Evolutionary conservation across 2,329 filamentous ascomycete genomes (phyloP).

Genomic region (Paraphoma chrysanthemicola): DNA sequence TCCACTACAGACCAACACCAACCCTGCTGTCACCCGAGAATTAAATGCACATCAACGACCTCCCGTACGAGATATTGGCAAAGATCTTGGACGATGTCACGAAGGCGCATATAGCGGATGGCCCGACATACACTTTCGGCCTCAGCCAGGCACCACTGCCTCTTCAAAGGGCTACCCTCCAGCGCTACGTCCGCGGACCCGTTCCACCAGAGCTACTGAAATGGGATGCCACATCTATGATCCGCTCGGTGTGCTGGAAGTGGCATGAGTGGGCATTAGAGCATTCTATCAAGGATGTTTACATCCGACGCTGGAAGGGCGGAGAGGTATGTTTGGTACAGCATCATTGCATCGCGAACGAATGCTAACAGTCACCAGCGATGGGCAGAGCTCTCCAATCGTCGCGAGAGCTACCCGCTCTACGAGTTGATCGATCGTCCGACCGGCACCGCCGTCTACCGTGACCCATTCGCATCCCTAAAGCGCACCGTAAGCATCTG

Average conservation of each 20-base stretch:
- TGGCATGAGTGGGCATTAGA: slow-evolving; percentile 63
- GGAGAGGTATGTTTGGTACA: slow-evolving; percentile 39
- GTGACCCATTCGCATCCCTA: slow-evolving; percentile 59
- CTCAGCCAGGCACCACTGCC: slow-evolving; percentile 58
- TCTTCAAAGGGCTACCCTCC: slow-evolving; percentile 52
- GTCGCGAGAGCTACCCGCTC: slow-evolving; percentile 53
- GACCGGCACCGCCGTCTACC: slow-evolving; percentile 58
- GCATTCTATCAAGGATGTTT: slow-evolving; percentile 59
- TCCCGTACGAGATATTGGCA: slow-evolving; percentile 61
- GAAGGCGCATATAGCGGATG: slow-evolving; percentile 55
- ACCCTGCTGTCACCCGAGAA: slow-evolving; percentile 13
- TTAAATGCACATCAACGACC: slow-evolving; percentile 57
- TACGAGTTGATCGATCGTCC: slow-evolving; percentile 58
- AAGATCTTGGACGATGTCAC: slow-evolving; percentile 59
- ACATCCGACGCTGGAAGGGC: slow-evolving; percentile 61
- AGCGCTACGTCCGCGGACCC: slow-evolving; percentile 60
- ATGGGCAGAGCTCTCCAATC: slow-evolving; percentile 57
- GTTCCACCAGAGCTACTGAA: slow-evolving; percentile 58
- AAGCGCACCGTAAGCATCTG: slow-evolving; percentile 57
- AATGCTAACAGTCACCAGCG: slow-evolving; percentile 48
- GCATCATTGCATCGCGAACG: neutral
- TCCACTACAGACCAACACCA: slow-evolving; percentile 19
- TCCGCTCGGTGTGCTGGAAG: slow-evolving; percentile 57
- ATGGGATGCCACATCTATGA: slow-evolving; percentile 58
- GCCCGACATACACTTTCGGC: slow-evolving; percentile 60